phyloP scores from a whole-genome alignment of 2,329 filamentous ascomycete genomes.

The Remersonia thermophila region DNA sequence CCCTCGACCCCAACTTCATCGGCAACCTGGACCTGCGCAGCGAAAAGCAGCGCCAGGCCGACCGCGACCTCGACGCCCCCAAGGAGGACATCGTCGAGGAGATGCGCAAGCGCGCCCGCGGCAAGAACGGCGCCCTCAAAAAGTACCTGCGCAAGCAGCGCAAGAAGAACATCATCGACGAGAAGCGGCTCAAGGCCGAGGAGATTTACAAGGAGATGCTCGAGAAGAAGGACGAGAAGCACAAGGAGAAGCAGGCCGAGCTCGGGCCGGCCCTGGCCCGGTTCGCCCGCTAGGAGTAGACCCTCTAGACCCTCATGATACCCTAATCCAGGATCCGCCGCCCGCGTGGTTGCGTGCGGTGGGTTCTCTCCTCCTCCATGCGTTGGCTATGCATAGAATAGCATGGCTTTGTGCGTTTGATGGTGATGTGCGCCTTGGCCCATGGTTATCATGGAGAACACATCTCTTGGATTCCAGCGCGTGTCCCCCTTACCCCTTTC shows the following conservation, averaged over 20 bases:
- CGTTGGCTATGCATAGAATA: too few species aligned
- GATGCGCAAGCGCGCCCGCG: conserved; percentile 65
- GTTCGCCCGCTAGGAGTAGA: conserved; percentile 62
- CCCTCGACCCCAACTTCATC: conserved; percentile 81
- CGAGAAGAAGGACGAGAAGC: conserved; percentile 51
- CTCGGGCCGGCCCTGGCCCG: conserved; percentile 76
- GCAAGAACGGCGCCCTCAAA: conserved; percentile 78
- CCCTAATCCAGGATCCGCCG: too few species aligned
- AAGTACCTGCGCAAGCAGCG: conserved; percentile 88
- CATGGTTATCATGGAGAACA: too few species aligned
- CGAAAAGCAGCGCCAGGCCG: conserved; percentile 62
- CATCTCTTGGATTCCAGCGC: too few species aligned
- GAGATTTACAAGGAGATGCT: conserved; percentile 65
- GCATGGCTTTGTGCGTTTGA: too few species aligned
- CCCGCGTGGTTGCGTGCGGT: too few species aligned
- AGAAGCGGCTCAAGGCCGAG: conserved; percentile 78
- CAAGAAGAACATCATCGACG: conserved; percentile 88
- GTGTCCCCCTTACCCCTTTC: too few species aligned
- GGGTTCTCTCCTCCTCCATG: too few species aligned
- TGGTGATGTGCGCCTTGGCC: too few species aligned
- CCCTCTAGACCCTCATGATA: conserved; percentile 17
- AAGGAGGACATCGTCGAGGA: conserved; percentile 44
- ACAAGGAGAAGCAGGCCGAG: conserved; percentile 53
- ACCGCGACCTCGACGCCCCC: conserved; percentile 67
- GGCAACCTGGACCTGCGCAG: conserved; percentile 76